Percentiles rank a stretch among this genome's conserved stretches.
Conservation (phyloP, 495 filamentous ascomycete species). For the Xylaria acuta region DNA sequence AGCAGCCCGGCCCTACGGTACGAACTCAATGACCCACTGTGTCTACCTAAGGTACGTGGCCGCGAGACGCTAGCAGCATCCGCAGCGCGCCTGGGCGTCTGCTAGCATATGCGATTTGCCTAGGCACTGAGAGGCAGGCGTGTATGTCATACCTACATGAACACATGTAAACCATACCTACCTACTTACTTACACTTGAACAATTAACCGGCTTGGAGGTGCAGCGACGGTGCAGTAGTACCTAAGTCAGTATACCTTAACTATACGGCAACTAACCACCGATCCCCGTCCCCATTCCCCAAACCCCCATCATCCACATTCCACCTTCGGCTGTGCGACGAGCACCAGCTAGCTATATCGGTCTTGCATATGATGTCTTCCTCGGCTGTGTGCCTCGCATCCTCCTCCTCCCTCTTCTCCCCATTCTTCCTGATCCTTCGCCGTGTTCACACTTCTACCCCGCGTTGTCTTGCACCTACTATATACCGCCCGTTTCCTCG, state of each 20-base stretch:
- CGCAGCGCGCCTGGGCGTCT: constrained; percentile 1
- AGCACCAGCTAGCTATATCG: background rate
- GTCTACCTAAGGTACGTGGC: background rate
- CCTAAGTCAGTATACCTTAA: background rate
- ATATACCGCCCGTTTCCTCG: background rate
- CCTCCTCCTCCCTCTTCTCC: constrained; percentile 27
- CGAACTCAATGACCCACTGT: constrained; percentile 4
- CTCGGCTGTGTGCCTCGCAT: constrained; percentile 16
- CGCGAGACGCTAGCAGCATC: constrained; percentile 4
- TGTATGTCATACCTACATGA: background rate
- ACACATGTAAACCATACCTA: background rate
- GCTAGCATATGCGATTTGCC: background rate
- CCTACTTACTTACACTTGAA: background rate
- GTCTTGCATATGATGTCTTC: constrained; percentile 23
- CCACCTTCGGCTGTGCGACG: background rate
- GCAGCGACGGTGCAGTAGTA: background rate
- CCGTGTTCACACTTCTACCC: background rate
- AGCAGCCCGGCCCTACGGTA: no score
- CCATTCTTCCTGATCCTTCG: constrained; percentile 28
- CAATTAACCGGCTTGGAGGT: constrained; percentile 9
- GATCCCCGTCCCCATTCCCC: background rate
- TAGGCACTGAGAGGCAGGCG: background rate
- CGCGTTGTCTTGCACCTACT: constrained; percentile 2
- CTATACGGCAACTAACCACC: background rate
- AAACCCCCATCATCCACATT: constrained; percentile 2